A percentile compares a stretch with the other conserved stretches of the same genome.
Conservation (phyloP, 345 rosid genomes). For the Iberis pinnata region DNA sequence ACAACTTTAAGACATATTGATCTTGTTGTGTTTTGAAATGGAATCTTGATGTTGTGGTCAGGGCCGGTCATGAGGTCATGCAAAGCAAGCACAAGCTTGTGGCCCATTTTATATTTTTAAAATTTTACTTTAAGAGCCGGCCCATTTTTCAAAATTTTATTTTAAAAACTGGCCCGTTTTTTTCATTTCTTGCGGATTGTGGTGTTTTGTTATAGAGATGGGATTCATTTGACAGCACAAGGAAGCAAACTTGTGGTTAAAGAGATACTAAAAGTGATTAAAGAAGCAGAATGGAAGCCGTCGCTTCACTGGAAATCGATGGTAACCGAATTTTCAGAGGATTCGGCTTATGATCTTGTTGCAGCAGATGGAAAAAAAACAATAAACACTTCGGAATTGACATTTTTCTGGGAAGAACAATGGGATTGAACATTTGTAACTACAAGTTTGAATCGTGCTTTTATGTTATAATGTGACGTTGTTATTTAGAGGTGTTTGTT, state of each 20-base stretch:
- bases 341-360: constrained; percentile 70
- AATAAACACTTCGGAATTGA: constrained; percentile 77
- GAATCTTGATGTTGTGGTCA: too few relatives aligned
- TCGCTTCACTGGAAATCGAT: constrained; percentile 89
- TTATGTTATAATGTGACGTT: too few relatives aligned
- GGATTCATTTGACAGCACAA: constrained; percentile 77
- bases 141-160: too few relatives aligned
- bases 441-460: too few relatives aligned
- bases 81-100: too few relatives aligned
- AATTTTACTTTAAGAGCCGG: too few relatives aligned
- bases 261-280: constrained; percentile 73
- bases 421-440: constrained; percentile 45
- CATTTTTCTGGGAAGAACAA: constrained; percentile 62
- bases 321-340: constrained; percentile 75
- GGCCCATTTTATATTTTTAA: too few relatives aligned
- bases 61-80: too few relatives aligned
- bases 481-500: too few relatives aligned
- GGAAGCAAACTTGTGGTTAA: constrained; percentile 84
- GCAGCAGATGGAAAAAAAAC: constrained; percentile 73
- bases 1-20: background rate
- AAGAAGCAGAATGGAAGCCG: constrained; percentile 81
- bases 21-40: background rate
- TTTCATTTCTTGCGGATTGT: too few relatives aligned
- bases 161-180: too few relatives aligned
- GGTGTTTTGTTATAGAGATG: constrained; percentile 48